Base-by-base conservation (phyloP, 768 basidiomycete genomes). In the Pisolithus sp. region DNA sequence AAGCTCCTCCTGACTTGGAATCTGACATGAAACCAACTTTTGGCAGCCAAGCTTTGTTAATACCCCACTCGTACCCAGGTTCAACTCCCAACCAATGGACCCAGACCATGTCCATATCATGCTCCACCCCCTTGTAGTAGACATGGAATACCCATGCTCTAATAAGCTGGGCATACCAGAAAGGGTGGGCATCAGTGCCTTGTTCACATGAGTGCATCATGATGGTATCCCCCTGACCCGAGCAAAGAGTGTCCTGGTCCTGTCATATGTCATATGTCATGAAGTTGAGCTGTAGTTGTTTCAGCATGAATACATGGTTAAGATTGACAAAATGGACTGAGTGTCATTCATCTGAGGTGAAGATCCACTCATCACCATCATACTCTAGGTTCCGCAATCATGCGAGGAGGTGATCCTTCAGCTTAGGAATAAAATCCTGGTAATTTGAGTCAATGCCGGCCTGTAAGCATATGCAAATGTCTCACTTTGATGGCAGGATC, bases 1-100 rank as follows among this genome's bases (percentile, higher is more conserved):
- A 73, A 0, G 70, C 65, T 7, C 26, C 26, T 26, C 54, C 52
- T 24, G 68, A 65, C 4, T 47, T 46, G 10, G 7, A 9, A 13
- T 62, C 56, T 0, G 68, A 59, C 9, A 72, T 53, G 43, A 67
- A 72, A 0, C 63, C 61, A 15, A 71, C 45, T 36, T 61, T 63
- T 4, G 68, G 68, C 4, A 72, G 58, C 2, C 50, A 36, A 2
- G 60, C 55, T 34, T 50, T 26, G 2, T 48, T 38, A 23, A 52
- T 54, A 8, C 66, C 62, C 43, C 42, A 57, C 3, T 23, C 47
- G 36, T 57, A 49, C 1, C 54, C 53, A 1, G 58, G 59, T 28
- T 69, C 67, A 0, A 38, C 44, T 2, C 65, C 69, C 21, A 73
- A 58, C 74, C 74, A 76, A 0, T 64, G 65, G 2, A 76, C 64